Conservation (phyloP, 2,329 filamentous ascomycete species). For the Penicillium concentricum region DNA sequence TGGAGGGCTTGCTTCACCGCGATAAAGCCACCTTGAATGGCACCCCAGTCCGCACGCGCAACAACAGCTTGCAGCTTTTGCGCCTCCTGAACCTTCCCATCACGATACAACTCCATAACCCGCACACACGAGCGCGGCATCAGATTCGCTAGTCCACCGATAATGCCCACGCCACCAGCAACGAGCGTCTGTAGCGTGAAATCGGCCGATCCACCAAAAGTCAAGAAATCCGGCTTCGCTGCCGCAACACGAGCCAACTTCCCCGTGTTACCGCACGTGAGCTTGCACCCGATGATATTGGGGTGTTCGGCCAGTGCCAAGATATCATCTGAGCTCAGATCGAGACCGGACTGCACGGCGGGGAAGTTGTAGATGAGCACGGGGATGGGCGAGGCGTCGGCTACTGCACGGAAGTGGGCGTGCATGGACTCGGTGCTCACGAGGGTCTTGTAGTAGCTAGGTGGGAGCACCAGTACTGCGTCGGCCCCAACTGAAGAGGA, state of each 20-base stretch:
- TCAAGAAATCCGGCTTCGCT: slow-evolving; percentile 64
- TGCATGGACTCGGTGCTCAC: slow-evolving; percentile 61
- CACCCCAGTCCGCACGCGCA: slow-evolving; percentile 75
- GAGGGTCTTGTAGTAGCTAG: slow-evolving; percentile 70
- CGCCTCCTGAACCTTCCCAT: slow-evolving; percentile 73
- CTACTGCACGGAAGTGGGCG: slow-evolving; percentile 66
- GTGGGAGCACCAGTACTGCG: slow-evolving; percentile 73
- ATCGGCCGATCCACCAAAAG: slow-evolving; percentile 83
- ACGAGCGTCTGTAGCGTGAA: slow-evolving; percentile 80
- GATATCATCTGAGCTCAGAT: slow-evolving; percentile 67
- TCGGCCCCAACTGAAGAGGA: slow-evolving; percentile 69
- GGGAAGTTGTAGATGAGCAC: slow-evolving; percentile 74
- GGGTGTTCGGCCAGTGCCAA: slow-evolving; percentile 56
- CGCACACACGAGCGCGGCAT: slow-evolving; percentile 78
- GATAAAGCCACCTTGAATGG: slow-evolving; percentile 78
- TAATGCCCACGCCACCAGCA: slow-evolving; percentile 78
- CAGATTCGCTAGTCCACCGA: slow-evolving; percentile 81
- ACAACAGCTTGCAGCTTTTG: slow-evolving; percentile 74
- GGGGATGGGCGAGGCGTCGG: slow-evolving; percentile 59
- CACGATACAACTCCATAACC: slow-evolving; percentile 72
- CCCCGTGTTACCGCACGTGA: slow-evolving; percentile 72
- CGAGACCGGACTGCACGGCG: slow-evolving; percentile 64
- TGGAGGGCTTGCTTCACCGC: slow-evolving; percentile 84
- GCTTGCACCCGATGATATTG: slow-evolving; percentile 69
- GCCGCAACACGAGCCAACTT: slow-evolving; percentile 65